Evolutionary conservation across 441 rosid genomes (phyloP), one percentile per base, ranked within the genome.

Genomic region (Eruca vesicaria): DNA sequence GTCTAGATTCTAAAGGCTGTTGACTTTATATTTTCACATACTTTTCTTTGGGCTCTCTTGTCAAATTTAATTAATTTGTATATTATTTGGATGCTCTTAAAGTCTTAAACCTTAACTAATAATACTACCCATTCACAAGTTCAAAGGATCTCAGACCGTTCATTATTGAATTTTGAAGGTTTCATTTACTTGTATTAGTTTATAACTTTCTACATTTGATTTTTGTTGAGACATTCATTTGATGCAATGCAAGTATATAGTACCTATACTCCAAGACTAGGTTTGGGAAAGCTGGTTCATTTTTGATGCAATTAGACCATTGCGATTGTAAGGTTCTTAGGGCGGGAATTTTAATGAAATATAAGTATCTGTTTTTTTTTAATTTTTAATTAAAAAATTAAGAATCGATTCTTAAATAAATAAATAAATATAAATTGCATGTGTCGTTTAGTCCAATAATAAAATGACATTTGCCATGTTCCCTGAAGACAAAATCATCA

Each of bases 401-500:
- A n/a, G n/a, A n/a, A n/a, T n/a, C n/a, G n/a, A n/a, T n/a, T n/a
- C n/a, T n/a, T n/a, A n/a, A n/a, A n/a, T n/a, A n/a, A n/a, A n/a
- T n/a, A n/a, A n/a, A n/a, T n/a, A n/a, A n/a, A n/a, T n/a, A n/a
- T n/a, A n/a, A n/a, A n/a, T n/a, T n/a, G n/a, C n/a, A n/a, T n/a
- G 69, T 72, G 73, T 61, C 66, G 11, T 55, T 36, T 72, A 53
- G 14, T n/a, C 33, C 15, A 77, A 62, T 41, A 41, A 55, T 7
- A 72, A 60, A 61, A 10, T 11, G 73, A 38, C 61, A 53, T 5
- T 3, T 67, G 65, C 60, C 33, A 31, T 31, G 10, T 35, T n/a
- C 69, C 28, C 7, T 61, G 28, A 52, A 53, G 29, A 72, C 69
- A 72, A 78, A 50, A 19, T 52, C 53, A 14, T 20, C 69, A 78